phyloP scores from a whole-genome alignment of 768 basidiomycete genomes.

The Lanmaoa pseudosensibilis region DNA sequence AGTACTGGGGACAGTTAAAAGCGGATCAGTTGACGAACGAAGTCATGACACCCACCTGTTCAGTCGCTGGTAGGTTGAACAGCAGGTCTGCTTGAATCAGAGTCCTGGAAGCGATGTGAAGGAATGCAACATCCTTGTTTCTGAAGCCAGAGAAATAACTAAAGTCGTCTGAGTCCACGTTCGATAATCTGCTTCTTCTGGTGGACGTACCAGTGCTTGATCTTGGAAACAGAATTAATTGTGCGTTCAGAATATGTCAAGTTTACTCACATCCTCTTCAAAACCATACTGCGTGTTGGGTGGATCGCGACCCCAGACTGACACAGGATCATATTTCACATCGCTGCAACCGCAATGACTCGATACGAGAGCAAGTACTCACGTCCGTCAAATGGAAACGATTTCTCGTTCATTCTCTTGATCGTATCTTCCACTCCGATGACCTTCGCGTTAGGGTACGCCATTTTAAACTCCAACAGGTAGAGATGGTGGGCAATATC shows the following conservation, averaged over 20 bases:
- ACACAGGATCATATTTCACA: not conserved
- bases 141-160: slow-evolving; percentile 70
- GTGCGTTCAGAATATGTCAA: not conserved
- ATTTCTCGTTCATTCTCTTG: slow-evolving; percentile 51
- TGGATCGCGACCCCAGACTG: slow-evolving; percentile 64
- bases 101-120: slow-evolving; percentile 68
- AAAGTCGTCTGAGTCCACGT: not conserved
- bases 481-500: slow-evolving; percentile 62
- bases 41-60: slow-evolving; percentile 52
- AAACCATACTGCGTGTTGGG: slow-evolving; percentile 71
- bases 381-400: slow-evolving; percentile 65
- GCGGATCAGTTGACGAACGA: not conserved
- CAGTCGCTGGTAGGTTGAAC: slow-evolving; percentile 76
- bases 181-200: not conserved
- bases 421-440: slow-evolving; percentile 63
- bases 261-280: slow-evolving; percentile 58
- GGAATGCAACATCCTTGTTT: slow-evolving; percentile 84
- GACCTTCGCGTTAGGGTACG: slow-evolving; percentile 70
- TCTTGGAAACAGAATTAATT: slow-evolving; percentile 29
- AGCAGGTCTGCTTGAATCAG: slow-evolving; percentile 81
- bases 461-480: slow-evolving; percentile 62
- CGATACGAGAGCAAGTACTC: slow-evolving; percentile 18
- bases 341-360: not conserved
- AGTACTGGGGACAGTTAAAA: slow-evolving; percentile 33
- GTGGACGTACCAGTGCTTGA: slow-evolving; percentile 47